Conservation (phyloP, 1,284 basidiomycete genomes). For the Cutaneotrichosporon spelunceum region DNA sequence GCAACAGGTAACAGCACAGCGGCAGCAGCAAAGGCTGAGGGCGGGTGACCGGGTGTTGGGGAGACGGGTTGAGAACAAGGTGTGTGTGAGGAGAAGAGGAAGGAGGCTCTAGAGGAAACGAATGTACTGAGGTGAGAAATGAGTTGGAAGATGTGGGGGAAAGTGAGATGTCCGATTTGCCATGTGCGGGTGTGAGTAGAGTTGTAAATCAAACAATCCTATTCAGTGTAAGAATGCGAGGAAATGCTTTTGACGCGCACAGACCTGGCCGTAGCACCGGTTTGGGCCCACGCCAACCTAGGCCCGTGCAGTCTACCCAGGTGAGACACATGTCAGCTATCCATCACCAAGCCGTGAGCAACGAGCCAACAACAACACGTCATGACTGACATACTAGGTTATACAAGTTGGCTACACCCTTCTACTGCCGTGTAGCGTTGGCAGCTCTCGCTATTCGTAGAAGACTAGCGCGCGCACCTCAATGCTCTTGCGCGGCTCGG, state of each 20-base stretch:
- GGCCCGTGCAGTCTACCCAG: too few relatives aligned
- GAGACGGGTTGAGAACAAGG: background rate
- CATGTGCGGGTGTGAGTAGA: background rate
- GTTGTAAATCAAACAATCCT: too few relatives aligned
- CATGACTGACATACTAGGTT: background rate
- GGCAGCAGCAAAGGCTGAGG: too few relatives aligned
- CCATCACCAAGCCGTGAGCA: too few relatives aligned
- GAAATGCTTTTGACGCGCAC: background rate
- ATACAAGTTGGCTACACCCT: too few relatives aligned
- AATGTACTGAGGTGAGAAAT: background rate
- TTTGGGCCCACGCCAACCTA: too few relatives aligned
- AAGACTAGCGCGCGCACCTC: constrained; percentile 26
- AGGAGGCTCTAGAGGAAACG: background rate
- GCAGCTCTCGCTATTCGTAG: too few relatives aligned
- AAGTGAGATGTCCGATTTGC: too few relatives aligned
- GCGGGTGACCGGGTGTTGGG: background rate
- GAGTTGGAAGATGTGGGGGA: background rate
- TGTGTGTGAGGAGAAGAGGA: background rate
- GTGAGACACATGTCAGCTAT: too few relatives aligned
- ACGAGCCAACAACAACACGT: too few relatives aligned
- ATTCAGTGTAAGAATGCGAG: background rate
- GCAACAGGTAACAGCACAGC: too few relatives aligned
- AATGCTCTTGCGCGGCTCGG: constrained; percentile 23
- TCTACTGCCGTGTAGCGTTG: too few relatives aligned
- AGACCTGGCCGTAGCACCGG: background rate